Evolutionary conservation across 1,284 basidiomycete genomes (phyloP), one percentile per base, ranked within the genome.

Genomic region (Irpex lacteus): DNA sequence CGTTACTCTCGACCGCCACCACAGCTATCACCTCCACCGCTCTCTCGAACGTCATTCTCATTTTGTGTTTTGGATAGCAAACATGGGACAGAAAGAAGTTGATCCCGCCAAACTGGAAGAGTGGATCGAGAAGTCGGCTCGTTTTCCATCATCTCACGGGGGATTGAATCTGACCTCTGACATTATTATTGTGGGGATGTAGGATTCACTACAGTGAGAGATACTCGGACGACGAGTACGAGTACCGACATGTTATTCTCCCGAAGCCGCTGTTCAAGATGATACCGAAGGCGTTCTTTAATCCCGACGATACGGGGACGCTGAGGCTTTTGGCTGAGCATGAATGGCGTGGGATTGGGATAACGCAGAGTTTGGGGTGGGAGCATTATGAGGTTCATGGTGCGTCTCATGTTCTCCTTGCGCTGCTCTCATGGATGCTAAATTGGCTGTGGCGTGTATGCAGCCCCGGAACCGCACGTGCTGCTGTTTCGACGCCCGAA

Each of bases 341-440:
- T 52, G 96, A 98, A 78, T 98, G 96, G 96, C 84, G 96, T 73
- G 92, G 93, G 0, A 96, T 98, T 65, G 96, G 96, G 9, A 98
- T 98, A 72, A 95, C 92, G 37, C 96, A 98, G 77, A 96, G 94
- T 76, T 80, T 97, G 59, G 96, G 96, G 8, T 98, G 96, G 96
- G 93, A 96, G 74, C 96, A 98, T 73, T 98, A 98, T 72, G 96
- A 97, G 81, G 94, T 98, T 47, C 96, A 98, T 74, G 93, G 95
- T 95, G 71, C 72, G 89, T 61, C 40, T 9, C 37, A 26, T 15
- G n/a, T 18, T 37, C 54, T 53, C 4, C 36, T 15, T 37, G 18
- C 55, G 3, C 34, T 40, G 32, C 62, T 34, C 40, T 57, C 57
- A 52, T 60, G 47, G 67, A 58, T 62, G 61, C 61, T 62, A 50